Evolutionary conservation across 306 rosid species (phyloP).

Genomic region (Sicyos edulis): DNA sequence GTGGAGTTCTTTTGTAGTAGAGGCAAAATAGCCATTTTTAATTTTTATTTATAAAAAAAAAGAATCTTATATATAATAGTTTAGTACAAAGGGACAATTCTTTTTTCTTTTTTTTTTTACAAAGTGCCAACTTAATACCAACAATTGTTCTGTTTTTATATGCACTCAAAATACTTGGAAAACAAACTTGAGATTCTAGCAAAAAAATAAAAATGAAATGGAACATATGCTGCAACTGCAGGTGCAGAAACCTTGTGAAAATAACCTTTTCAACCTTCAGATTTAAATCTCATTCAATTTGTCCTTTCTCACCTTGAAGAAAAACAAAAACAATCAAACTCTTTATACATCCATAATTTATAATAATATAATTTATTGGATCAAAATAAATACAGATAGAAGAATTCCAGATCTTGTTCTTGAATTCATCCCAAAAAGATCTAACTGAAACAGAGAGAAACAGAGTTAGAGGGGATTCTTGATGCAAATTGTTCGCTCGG

Average conservation of each 20-base stretch:
- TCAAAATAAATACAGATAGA: slow-evolving; percentile 14
- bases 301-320: neutral
- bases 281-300: neutral
- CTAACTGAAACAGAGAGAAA: neutral
- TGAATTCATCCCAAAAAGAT: slow-evolving; percentile 13
- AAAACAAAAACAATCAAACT: neutral
- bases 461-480: too few relatives aligned
- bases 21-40: too few relatives aligned
- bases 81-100: neutral
- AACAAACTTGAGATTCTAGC: neutral
- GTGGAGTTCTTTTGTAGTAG: neutral
- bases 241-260: slow-evolving; percentile 12
- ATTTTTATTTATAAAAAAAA: too few relatives aligned
- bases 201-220: neutral
- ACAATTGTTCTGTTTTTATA: too few relatives aligned
- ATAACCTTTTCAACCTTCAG: neutral
- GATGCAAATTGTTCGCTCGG: too few relatives aligned
- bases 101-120: too few relatives aligned
- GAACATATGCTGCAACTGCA: neutral
- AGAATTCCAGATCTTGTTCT: slow-evolving; percentile 16
- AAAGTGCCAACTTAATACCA: neutral
- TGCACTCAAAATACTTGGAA: neutral
- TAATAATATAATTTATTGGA: slow-evolving; percentile 10
- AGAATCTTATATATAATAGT: too few relatives aligned
- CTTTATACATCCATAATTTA: neutral